Conservation (phyloP, 2,329 filamentous ascomycete genomes). For the Fusarium sp. region DNA sequence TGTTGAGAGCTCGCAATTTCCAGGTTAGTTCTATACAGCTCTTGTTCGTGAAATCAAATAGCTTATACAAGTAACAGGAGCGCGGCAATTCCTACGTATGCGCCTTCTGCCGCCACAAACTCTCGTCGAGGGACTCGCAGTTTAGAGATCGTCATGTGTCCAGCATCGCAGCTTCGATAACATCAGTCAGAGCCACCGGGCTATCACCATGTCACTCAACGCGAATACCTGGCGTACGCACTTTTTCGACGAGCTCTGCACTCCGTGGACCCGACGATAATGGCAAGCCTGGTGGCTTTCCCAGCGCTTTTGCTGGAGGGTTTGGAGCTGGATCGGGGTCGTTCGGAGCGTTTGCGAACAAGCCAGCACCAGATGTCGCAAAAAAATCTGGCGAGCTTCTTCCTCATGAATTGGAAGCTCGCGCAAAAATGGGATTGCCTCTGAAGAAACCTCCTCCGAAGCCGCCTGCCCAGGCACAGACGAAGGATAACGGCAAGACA, state of each 20-base stretch:
- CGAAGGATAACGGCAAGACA: slow-evolving; percentile 10
- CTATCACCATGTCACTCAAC: slow-evolving; percentile 1
- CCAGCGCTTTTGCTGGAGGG: slow-evolving; percentile 37
- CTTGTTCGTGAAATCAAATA: not conserved
- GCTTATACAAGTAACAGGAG: slow-evolving; percentile 45
- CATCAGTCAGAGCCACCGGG: slow-evolving; percentile 1
- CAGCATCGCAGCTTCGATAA: slow-evolving; percentile 20
- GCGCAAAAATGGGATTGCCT: slow-evolving; percentile 42
- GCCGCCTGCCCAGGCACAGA: slow-evolving; percentile 1
- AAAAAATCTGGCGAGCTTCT: slow-evolving; percentile 44
- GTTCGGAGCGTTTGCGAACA: slow-evolving; percentile 41
- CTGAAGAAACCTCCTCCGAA: slow-evolving; percentile 29
- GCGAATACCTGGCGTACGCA: slow-evolving; percentile 29
- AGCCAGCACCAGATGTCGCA: slow-evolving; percentile 2
- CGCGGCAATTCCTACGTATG: slow-evolving; percentile 55
- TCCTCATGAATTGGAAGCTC: slow-evolving; percentile 54
- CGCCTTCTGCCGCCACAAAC: slow-evolving; percentile 53
- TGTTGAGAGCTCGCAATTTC: slow-evolving; percentile 57
- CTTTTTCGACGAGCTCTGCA: slow-evolving; percentile 45
- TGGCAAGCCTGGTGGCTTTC: slow-evolving; percentile 39
- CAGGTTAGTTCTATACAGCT: slow-evolving; percentile 48
- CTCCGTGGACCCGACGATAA: slow-evolving; percentile 36
- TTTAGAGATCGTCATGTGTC: slow-evolving; percentile 28
- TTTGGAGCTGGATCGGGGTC: slow-evolving; percentile 38
- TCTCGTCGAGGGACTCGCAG: slow-evolving; percentile 35